Conservation (phyloP, 306 rosid genomes). For the Canavalia gladiata region DNA sequence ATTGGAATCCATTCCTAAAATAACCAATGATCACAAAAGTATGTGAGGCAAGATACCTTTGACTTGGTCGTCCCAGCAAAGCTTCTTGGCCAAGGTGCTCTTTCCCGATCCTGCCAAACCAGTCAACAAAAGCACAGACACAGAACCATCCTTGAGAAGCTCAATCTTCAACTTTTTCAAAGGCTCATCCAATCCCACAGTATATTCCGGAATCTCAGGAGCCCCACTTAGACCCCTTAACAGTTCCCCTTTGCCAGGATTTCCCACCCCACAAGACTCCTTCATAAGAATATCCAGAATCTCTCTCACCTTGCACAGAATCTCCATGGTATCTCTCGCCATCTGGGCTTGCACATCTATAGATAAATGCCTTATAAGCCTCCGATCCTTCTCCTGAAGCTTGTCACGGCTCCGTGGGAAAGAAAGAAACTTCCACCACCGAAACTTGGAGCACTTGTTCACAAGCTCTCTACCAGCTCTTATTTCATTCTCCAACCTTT, state of each 20-base stretch:
- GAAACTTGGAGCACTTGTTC: constrained; percentile 35
- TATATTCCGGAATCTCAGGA: constrained; percentile 48
- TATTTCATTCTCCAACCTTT: not conserved
- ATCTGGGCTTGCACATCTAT: not conserved
- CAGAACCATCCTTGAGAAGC: constrained; percentile 44
- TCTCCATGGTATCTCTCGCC: constrained; percentile 29
- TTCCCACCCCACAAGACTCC: constrained; percentile 6
- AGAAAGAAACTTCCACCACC: constrained; percentile 41
- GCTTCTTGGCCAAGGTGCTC: constrained; percentile 62
- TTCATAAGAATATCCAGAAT: constrained; percentile 15
- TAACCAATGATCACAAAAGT: no score
- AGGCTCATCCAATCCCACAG: constrained; percentile 59
- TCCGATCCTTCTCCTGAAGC: constrained; percentile 3
- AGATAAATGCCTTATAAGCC: not conserved
- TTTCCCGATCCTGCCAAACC: constrained; percentile 72
- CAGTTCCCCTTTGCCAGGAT: not conserved
- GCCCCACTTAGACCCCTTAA: constrained; percentile 43
- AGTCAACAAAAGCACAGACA: constrained; percentile 53
- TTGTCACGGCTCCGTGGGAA: constrained; percentile 25
- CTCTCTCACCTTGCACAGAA: not conserved
- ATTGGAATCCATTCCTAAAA: not conserved
- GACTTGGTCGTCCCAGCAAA: constrained; percentile 60
- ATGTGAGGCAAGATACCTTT: constrained; percentile 48
- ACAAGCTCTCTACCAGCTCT: constrained; percentile 30
- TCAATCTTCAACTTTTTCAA: constrained; percentile 53